Conservation (phyloP, 768 basidiomycete species). For the Collybiopsis luxurians region DNA sequence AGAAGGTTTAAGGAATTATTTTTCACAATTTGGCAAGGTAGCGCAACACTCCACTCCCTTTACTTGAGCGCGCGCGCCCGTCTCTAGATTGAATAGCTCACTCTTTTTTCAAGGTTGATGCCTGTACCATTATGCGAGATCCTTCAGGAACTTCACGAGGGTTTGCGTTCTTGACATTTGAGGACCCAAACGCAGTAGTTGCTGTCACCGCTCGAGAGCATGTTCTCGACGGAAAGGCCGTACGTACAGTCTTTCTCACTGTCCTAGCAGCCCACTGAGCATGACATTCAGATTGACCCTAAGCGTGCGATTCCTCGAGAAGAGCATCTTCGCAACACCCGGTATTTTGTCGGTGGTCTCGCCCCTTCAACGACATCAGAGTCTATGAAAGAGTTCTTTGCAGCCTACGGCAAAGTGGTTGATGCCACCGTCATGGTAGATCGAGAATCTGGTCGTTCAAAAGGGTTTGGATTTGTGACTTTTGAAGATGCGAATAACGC, state of each 20-base stretch:
- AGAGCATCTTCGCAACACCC: constrained; percentile 72
- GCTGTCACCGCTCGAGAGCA: constrained; percentile 68
- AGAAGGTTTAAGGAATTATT: constrained; percentile 69
- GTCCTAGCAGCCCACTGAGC: background rate
- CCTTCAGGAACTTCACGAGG: constrained; percentile 71
- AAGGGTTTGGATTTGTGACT: constrained; percentile 86
- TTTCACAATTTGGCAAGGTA: constrained; percentile 78
- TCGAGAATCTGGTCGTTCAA: constrained; percentile 67
- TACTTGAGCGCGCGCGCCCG: constrained; percentile 9
- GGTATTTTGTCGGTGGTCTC: constrained; percentile 81
- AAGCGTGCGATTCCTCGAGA: constrained; percentile 85
- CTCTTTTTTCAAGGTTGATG: constrained; percentile 53
- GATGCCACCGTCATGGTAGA: constrained; percentile 89
- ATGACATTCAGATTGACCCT: constrained; percentile 68
- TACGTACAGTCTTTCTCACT: constrained; percentile 25
- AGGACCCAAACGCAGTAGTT: constrained; percentile 60
- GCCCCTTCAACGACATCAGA: constrained; percentile 67
- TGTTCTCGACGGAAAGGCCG: constrained; percentile 75
- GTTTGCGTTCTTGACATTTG: constrained; percentile 84
- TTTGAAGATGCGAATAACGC: constrained; percentile 66
- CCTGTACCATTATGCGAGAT: constrained; percentile 86
- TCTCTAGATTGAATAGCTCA: constrained; percentile 6
- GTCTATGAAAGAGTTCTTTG: constrained; percentile 67
- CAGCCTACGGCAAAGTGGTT: constrained; percentile 73
- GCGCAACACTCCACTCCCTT: constrained; percentile 9